Conservation (phyloP, 306 rosid genomes). For the Purshia tridentata region DNA sequence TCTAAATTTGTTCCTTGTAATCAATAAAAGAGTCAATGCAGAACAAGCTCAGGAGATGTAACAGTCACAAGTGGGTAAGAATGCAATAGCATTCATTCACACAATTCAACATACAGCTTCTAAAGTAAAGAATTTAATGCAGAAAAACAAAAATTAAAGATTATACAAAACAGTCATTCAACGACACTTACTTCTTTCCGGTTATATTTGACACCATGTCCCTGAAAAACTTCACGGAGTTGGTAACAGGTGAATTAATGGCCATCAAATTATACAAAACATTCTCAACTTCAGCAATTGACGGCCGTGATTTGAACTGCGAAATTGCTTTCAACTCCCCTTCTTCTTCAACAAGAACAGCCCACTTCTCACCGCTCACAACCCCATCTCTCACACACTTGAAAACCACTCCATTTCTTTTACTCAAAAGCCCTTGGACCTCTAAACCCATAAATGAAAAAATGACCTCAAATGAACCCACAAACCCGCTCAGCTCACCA, state of each 20-base stretch:
- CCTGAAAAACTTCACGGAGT: conserved; percentile 76
- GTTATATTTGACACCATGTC: conserved; percentile 81
- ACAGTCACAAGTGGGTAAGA: neutral
- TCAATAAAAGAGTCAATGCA: neutral
- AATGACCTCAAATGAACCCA: conserved; percentile 76
- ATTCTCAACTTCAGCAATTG: conserved; percentile 73
- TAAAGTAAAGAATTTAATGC: neutral
- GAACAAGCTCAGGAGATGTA: neutral
- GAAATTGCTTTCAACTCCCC: conserved; percentile 62
- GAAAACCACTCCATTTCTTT: conserved; percentile 73
- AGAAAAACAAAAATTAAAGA: neutral
- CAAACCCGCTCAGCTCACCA: conserved; percentile 56
- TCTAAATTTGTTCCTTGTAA: neutral
- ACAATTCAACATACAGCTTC: conserved; percentile 22
- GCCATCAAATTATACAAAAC: conserved; percentile 91
- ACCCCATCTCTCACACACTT: conserved; percentile 81
- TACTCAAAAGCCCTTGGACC: conserved; percentile 70
- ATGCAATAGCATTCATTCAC: conserved; percentile 26
- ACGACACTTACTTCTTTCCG: conserved; percentile 57
- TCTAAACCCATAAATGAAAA: conserved; percentile 86
- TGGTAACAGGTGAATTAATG: conserved; percentile 78
- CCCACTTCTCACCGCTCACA: conserved; percentile 79
- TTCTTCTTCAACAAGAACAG: conserved; percentile 80
- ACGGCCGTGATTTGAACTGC: conserved; percentile 61
- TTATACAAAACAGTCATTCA: conserved; percentile 14